These are phyloP conservation scores for Leishmania turanica DNA, from an alignment of 208 protist genomes.

Conservation along the genomic window DNA sequence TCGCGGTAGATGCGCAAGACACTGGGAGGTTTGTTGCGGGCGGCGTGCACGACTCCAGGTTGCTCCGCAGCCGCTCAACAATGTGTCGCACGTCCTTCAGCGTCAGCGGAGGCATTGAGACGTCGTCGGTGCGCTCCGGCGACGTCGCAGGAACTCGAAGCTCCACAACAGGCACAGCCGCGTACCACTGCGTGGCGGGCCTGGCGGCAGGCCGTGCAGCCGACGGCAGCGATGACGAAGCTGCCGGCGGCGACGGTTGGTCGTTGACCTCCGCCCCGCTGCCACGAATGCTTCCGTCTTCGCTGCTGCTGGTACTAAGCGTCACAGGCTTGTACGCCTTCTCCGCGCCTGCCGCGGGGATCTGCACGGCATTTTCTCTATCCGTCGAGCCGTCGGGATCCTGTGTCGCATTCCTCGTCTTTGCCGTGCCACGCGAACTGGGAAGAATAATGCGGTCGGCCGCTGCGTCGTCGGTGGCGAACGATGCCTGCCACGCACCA, in stretches of 20 bases:
- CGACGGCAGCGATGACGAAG: neutral
- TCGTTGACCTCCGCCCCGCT: neutral
- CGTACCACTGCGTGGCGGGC: slow-evolving; percentile 10
- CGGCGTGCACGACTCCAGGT: neutral
- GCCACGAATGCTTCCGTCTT: neutral
- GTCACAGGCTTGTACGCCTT: neutral
- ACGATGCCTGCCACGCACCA: slow-evolving; percentile 8
- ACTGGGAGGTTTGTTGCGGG: neutral
- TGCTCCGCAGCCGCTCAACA: slow-evolving; percentile 10
- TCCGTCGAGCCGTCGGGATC: neutral
- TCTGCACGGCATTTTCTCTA: too few species aligned
- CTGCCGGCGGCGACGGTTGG: neutral
- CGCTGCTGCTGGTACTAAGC: neutral
- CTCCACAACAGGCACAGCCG: slow-evolving; percentile 24
- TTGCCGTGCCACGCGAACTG: neutral
- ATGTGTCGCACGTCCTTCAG: slow-evolving; percentile 15
- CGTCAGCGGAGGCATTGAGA: slow-evolving; percentile 22
- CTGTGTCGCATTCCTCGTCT: neutral
- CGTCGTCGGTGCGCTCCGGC: slow-evolving; percentile 4
- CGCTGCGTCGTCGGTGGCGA: neutral
- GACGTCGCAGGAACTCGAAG: slow-evolving; percentile 1
- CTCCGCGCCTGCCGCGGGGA: neutral
- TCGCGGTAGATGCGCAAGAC: neutral
- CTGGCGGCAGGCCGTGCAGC: neutral
- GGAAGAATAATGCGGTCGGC: neutral